Base-by-base conservation (phyloP, 2,329 filamentous ascomycete species). In the Knufia fluminis region DNA sequence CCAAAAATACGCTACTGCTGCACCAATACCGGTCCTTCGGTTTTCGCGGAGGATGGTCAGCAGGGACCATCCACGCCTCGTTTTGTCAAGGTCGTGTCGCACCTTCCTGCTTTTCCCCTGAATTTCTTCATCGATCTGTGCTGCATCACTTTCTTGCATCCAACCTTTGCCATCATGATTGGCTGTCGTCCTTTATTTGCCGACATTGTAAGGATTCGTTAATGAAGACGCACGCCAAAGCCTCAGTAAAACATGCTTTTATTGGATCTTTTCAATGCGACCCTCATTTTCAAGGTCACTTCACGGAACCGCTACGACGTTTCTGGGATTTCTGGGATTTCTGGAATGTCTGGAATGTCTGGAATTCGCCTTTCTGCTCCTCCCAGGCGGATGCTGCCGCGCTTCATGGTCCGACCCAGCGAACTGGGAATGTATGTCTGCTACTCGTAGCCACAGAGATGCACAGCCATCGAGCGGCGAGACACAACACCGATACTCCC, bases 81-180 rank as follows among this genome's bases (percentile, higher is more conserved):
- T 22, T 14, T 43, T 43, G 40, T 10, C 12, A 40, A 9, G n/a
- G 17, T 45, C 19, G 16, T 38, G 43, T 46, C 19, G n/a, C 43
- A 38, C 17, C 43, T 36, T 36, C 23, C 24, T 14, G 3, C 26
- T 23, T 24, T 26, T 35, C 19, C 43, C 43, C 43, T 35, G 28
- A 35, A 43, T 10, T 43, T 22, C 40, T 43, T 43, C 14, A 17
- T 10, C 17, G 31, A 38, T 36, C 43, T 46, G 28, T 46, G 19
- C 40, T 46, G 43, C 43, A 46, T 36, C 43, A 46, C 43, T 36
- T 46, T 46, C 43, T 36, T 46, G 43, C 31, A 22, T 23, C 16
- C 32, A 24, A 22, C 12, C 16, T 22, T n/a, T n/a, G n/a, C n/a
- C 24, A 20, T 16, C 26, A 20, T 45, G 42, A 46, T 6, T 46